These are phyloP conservation scores for Cordyceps pruinosa DNA, from an alignment of 2,329 filamentous ascomycete species.

Conservation along the genomic window DNA sequence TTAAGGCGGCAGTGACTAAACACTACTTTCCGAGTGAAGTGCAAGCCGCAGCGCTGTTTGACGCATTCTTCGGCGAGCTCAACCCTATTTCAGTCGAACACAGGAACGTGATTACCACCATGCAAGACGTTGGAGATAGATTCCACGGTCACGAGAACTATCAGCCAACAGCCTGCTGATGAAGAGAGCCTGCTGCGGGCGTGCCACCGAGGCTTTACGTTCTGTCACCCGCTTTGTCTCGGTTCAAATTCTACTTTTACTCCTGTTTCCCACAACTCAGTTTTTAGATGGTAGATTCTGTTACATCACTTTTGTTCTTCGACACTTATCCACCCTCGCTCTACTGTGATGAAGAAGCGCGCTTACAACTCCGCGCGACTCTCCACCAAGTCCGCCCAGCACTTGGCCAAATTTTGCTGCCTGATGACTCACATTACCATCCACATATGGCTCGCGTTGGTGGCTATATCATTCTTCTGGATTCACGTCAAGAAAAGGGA, in stretches of 20 bases:
- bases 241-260: too few relatives aligned
- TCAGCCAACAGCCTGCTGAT: background rate
- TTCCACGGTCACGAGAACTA: background rate
- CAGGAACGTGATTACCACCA: background rate
- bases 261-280: background rate
- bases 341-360: background rate
- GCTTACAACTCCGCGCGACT: background rate
- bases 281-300: background rate
- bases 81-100: background rate
- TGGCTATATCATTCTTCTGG: background rate
- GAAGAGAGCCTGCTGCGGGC: background rate
- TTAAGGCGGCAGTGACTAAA: background rate
- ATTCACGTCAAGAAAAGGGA: background rate
- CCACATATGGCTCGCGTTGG: background rate
- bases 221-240: background rate
- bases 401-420: background rate
- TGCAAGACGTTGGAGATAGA: background rate
- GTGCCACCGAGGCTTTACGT: background rate
- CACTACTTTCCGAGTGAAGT: background rate
- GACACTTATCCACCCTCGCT: background rate
- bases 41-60: background rate
- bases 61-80: background rate
- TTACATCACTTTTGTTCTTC: background rate
- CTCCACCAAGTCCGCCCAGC: background rate
- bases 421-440: background rate